Conservation (phyloP, 108 stramenopile genomes). For the Skeletonema costatum region DNA sequence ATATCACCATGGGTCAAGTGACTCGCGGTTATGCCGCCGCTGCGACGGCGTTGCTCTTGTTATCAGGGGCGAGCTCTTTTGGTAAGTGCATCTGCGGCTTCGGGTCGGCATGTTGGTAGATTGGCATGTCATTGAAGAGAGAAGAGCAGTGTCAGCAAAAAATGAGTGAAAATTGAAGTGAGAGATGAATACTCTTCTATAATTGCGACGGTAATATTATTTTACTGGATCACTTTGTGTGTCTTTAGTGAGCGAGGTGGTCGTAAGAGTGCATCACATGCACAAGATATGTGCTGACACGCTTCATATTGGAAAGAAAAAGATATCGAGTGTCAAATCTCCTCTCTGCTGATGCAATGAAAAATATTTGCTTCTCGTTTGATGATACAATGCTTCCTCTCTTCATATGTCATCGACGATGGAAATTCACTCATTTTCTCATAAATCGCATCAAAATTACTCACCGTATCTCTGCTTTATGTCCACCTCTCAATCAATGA, state of each 20-base stretch:
- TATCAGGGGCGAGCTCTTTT: conserved; percentile 39
- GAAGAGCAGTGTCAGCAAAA: background rate
- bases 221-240: background rate
- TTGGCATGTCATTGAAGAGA: background rate
- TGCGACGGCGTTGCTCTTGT: conserved; percentile 35
- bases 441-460: background rate
- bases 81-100: conserved; percentile 13
- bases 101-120: background rate
- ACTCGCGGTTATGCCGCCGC: conserved; percentile 33
- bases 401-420: background rate
- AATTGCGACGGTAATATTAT: background rate
- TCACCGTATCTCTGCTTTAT: background rate
- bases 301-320: background rate
- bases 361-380: background rate
- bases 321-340: background rate
- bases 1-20: conserved; percentile 30
- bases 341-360: background rate
- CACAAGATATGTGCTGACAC: background rate
- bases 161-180: background rate
- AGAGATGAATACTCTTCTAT: background rate
- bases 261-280: background rate
- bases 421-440: background rate
- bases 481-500: background rate
- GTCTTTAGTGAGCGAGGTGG: background rate
- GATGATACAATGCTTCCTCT: background rate